Evolutionary conservation across 164 flowering plant genomes (phyloP).

Genomic region (Euptelea pleiosperma): DNA sequence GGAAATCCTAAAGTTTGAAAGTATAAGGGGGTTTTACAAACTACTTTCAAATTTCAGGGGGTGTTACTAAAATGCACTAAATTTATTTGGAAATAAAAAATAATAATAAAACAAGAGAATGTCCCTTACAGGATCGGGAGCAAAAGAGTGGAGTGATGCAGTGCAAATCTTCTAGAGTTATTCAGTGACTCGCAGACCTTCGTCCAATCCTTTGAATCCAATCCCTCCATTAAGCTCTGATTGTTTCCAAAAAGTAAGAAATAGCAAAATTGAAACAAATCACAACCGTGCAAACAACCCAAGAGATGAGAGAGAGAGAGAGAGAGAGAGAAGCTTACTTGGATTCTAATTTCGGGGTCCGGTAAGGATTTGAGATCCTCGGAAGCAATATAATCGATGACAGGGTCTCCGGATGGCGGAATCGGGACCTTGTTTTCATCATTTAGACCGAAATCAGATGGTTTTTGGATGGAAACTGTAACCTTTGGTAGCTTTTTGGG

Average conservation of each 20-base stretch:
- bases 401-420: conserved; percentile 32
- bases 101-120: neutral
- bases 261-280: neutral
- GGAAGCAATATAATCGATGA: conserved; percentile 69
- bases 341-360: conserved; percentile 63
- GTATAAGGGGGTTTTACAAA: too few species aligned
- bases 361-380: conserved; percentile 54
- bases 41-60: too few species aligned
- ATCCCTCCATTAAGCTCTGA: conserved; percentile 60
- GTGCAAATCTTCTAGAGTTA: conserved; percentile 57
- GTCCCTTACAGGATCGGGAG: conserved; percentile 59
- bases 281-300: neutral
- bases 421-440: conserved; percentile 60
- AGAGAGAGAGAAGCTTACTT: conserved; percentile 30
- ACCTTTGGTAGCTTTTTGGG: conserved; percentile 63
- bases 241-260: neutral
- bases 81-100: neutral
- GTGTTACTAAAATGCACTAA: too few species aligned
- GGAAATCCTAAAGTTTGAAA: too few species aligned
- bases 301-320: neutral
- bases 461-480: conserved; percentile 24
- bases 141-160: conserved; percentile 55
- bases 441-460: conserved; percentile 32
- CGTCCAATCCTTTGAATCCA: conserved; percentile 81
- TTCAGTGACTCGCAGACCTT: conserved; percentile 79